Percentiles rank a stretch among this genome's conserved stretches.
Conservation (phyloP, 1,284 basidiomycete genomes). For the Apiotrichum mycotoxinovorans region DNA sequence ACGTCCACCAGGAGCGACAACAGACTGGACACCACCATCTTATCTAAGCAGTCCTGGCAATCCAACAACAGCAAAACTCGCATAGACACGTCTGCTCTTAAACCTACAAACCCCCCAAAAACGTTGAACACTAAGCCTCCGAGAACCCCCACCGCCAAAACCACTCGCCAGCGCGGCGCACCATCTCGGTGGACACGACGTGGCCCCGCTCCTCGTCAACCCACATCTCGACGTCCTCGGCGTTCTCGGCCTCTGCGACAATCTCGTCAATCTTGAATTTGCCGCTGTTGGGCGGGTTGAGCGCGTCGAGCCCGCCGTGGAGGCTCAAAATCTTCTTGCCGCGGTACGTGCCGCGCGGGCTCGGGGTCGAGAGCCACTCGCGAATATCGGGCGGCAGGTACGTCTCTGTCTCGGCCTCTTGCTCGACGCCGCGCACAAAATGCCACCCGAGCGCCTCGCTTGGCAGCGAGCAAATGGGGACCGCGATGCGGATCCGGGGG, state of each 20-base stretch:
- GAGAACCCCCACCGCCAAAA: conserved; percentile 36
- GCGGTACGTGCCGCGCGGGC: conserved; percentile 50
- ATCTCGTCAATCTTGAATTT: conserved; percentile 36
- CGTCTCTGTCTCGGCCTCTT: background rate
- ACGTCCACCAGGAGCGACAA: too few relatives aligned
- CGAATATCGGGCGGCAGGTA: background rate
- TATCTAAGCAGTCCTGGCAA: too few relatives aligned
- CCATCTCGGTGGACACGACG: conserved; percentile 39
- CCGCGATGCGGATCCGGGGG: conserved; percentile 64
- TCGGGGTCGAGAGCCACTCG: background rate
- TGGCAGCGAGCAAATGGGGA: conserved; percentile 71
- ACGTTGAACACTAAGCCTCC: background rate
- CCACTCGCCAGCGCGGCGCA: conserved; percentile 40
- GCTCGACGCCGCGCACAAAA: conserved; percentile 50
- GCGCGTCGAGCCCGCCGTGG: conserved; percentile 53
- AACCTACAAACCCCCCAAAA: too few relatives aligned
- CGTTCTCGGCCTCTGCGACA: background rate
- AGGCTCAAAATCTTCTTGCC: conserved; percentile 68
- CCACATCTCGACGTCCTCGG: conserved; percentile 30
- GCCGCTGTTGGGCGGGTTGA: conserved; percentile 36
- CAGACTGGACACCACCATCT: too few relatives aligned
- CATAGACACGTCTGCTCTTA: background rate
- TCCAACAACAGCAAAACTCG: too few relatives aligned
- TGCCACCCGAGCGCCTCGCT: conserved; percentile 58
- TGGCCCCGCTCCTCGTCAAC: conserved; percentile 23